phyloP scores from a whole-genome alignment of 805 yeast genomes.

The Monosporozyma solicola region DNA sequence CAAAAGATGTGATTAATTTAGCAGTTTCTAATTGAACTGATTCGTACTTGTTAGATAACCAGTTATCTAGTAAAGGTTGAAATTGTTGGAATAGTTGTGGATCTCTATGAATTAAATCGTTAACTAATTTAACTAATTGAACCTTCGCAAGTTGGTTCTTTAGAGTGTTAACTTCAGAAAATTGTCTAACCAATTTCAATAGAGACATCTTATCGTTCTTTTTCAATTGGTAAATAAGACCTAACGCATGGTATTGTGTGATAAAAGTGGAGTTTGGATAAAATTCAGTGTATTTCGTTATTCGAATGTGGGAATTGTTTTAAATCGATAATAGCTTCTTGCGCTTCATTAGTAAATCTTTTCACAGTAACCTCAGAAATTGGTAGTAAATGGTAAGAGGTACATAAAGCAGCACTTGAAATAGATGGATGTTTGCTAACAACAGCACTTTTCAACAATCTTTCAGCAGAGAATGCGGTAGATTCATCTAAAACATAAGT shows the following conservation, averaged over 20 bases:
- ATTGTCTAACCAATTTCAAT: slow-evolving; percentile 78
- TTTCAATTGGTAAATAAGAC: slow-evolving; percentile 77
- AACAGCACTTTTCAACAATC: slow-evolving; percentile 84
- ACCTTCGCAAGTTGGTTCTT: slow-evolving; percentile 77
- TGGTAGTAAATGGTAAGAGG: slow-evolving; percentile 84
- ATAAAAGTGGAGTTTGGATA: slow-evolving; percentile 68
- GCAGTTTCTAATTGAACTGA: slow-evolving; percentile 90
- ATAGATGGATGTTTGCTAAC: slow-evolving; percentile 84
- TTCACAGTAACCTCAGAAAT: slow-evolving; percentile 86
- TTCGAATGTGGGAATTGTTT: slow-evolving; percentile 26
- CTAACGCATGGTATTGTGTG: slow-evolving; percentile 94
- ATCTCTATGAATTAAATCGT: slow-evolving; percentile 65
- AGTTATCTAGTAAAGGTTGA: slow-evolving; percentile 51
- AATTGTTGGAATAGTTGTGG: slow-evolving; percentile 40
- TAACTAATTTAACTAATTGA: slow-evolving; percentile 75
- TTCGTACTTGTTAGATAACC: slow-evolving; percentile 74
- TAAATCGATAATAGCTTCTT: slow-evolving; percentile 62
- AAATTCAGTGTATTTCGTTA: slow-evolving; percentile 29
- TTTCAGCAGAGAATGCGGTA: slow-evolving; percentile 88
- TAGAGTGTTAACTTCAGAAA: slow-evolving; percentile 50
- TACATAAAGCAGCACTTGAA: slow-evolving; percentile 88
- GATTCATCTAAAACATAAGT: slow-evolving; percentile 82
- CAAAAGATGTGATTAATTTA: slow-evolving; percentile 38
- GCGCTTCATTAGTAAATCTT: slow-evolving; percentile 89
- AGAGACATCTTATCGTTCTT: slow-evolving; percentile 91